Conservation (phyloP, 768 basidiomycete species). For the Ephemerocybe angulata region DNA sequence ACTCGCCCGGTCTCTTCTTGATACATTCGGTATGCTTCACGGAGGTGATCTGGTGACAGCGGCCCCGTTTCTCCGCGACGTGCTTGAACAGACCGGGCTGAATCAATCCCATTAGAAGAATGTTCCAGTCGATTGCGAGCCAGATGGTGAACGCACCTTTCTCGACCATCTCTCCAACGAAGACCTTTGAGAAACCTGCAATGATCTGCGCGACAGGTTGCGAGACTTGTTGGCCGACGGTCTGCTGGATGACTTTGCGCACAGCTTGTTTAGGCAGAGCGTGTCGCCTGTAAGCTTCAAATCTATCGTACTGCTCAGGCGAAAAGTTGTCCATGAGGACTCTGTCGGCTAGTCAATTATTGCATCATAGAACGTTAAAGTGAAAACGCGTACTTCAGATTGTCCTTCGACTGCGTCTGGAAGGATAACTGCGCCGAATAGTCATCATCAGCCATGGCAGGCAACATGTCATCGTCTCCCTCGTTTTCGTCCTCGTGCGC, state of each 20-base stretch:
- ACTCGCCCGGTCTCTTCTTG: conserved; percentile 78
- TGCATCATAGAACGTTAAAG: neutral
- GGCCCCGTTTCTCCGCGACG: conserved; percentile 73
- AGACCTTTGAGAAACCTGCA: conserved; percentile 87
- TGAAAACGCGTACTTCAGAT: conserved; percentile 56
- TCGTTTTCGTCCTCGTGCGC: conserved; percentile 55
- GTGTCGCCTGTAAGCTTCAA: conserved; percentile 83
- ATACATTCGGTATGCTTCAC: conserved; percentile 84
- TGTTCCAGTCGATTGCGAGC: too few relatives aligned
- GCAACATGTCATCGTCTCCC: conserved; percentile 73
- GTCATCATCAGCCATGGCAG: conserved; percentile 87
- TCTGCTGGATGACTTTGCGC: conserved; percentile 81
- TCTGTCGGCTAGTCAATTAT: conserved; percentile 32
- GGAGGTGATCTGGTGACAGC: conserved; percentile 82
- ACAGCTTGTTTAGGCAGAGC: conserved; percentile 82
- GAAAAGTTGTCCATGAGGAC: conserved; percentile 88
- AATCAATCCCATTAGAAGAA: too few relatives aligned
- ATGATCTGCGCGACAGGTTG: conserved; percentile 86
- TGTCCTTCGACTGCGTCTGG: conserved; percentile 87
- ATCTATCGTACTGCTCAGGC: conserved; percentile 80
- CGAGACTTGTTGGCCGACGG: conserved; percentile 76
- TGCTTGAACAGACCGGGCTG: conserved; percentile 75
- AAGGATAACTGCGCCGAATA: conserved; percentile 80
- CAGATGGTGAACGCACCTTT: conserved; percentile 73
- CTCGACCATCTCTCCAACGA: conserved; percentile 89